Evolutionary conservation across 768 basidiomycete species (phyloP).

Genomic region (Sarcomyxa edulis): DNA sequence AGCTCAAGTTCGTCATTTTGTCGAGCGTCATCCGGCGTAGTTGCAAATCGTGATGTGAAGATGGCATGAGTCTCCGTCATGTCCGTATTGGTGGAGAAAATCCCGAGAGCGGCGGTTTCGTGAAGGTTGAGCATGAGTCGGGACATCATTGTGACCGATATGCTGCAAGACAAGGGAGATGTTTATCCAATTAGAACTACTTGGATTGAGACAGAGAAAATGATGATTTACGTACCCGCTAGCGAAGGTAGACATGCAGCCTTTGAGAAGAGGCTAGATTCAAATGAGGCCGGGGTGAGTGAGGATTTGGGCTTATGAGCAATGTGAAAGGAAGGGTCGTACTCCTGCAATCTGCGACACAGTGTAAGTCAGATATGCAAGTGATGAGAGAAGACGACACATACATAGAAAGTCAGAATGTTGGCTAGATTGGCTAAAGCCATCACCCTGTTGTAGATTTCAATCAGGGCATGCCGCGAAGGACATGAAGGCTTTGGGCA

Average conservation of each 20-base stretch:
- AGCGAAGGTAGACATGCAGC: conserved; percentile 1
- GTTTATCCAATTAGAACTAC: background rate
- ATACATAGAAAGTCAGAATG: conserved; percentile 20
- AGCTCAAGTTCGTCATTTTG: no score
- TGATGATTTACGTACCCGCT: conserved; percentile 1
- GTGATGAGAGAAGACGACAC: background rate
- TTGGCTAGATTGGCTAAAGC: no score
- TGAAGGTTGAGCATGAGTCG: conserved; percentile 2
- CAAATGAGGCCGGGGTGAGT: no score
- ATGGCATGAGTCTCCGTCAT: no score
- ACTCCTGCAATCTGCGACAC: background rate
- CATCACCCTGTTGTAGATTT: conserved; percentile 35
- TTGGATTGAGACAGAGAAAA: background rate
- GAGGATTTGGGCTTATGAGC: no score
- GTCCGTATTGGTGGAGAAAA: background rate
- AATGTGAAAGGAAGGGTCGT: background rate
- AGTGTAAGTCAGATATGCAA: no score
- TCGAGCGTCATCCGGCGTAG: no score
- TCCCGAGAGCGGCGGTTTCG: background rate
- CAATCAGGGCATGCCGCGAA: background rate
- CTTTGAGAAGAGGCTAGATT: conserved; percentile 2
- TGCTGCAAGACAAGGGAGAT: background rate
- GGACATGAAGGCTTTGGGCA: background rate
- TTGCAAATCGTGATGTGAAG: no score
- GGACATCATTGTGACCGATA: conserved; percentile 4